Evolutionary conservation across 306 rosid species (phyloP).

Genomic region (Oxytropis ochrocephala): DNA sequence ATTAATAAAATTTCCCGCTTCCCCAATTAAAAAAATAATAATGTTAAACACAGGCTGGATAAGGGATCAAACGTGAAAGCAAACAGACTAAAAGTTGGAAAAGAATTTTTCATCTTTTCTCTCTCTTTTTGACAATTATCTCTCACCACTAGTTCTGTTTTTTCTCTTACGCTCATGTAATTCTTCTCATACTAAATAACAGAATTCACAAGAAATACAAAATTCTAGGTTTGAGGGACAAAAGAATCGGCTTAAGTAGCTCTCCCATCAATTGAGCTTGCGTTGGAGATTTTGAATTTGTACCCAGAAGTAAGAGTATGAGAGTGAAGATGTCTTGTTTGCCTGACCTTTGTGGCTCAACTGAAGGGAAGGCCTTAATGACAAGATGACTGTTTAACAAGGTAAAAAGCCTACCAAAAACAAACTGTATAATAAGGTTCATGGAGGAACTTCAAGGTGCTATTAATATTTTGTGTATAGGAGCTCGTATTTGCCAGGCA

Average conservation of each 20-base stretch:
- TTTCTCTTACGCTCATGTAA: no score
- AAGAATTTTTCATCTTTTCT: no score
- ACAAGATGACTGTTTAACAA: not conserved
- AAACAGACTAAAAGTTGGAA: no score
- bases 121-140: no score
- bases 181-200: no score
- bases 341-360: not conserved
- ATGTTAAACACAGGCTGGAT: no score
- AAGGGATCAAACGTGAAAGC: no score
- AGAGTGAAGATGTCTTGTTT: not conserved
- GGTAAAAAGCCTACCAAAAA: no score
- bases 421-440: not conserved
- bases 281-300: not conserved
- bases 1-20: no score
- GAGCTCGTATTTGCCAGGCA: no score
- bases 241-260: not conserved
- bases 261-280: not conserved
- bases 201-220: not conserved
- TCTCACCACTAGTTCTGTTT: no score
- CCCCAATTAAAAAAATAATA: no score
- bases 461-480: not conserved
- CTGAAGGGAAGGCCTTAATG: not conserved
- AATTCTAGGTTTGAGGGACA: not conserved
- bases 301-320: not conserved
- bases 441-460: not conserved